A percentile compares a stretch with the other conserved stretches of the same genome.
Conservation (phyloP, 495 filamentous ascomycete species). For the Tetracladium setigerum region DNA sequence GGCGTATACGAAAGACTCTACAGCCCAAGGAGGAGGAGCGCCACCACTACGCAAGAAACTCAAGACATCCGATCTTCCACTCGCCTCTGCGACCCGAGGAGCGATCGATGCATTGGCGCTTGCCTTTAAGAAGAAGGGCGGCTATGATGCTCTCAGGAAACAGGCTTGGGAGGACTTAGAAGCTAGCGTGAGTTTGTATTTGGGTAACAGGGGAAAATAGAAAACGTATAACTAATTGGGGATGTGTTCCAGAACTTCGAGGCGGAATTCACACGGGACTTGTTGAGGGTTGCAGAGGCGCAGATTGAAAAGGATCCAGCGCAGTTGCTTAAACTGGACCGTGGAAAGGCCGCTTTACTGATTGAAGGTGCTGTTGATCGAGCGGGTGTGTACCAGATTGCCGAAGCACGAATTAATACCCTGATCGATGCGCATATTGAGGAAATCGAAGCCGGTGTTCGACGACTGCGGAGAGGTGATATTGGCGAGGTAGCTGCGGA, state of each 20-base stretch:
- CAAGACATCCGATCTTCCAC: slow-evolving; percentile 76
- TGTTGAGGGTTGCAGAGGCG: slow-evolving; percentile 65
- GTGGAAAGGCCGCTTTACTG: slow-evolving; percentile 70
- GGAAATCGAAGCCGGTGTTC: slow-evolving; percentile 57
- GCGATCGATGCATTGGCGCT: slow-evolving; percentile 73
- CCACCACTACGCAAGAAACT: slow-evolving; percentile 43
- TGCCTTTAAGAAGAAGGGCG: slow-evolving; percentile 85
- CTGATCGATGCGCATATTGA: slow-evolving; percentile 58
- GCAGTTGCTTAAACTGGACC: slow-evolving; percentile 65
- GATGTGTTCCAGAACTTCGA: slow-evolving; percentile 72
- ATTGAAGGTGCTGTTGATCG: slow-evolving; percentile 84
- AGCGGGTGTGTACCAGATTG: slow-evolving; percentile 69
- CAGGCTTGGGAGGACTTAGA: slow-evolving; percentile 74
- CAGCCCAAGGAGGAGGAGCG: background rate
- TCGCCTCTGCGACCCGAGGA: slow-evolving; percentile 60
- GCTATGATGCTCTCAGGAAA: slow-evolving; percentile 79
- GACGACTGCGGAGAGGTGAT: slow-evolving; percentile 62
- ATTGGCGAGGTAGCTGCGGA: slow-evolving; percentile 65
- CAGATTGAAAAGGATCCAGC: slow-evolving; percentile 76
- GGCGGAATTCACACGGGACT: slow-evolving; percentile 51
- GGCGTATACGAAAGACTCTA: slow-evolving; percentile 11
- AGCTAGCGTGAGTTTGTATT: slow-evolving; percentile 50
- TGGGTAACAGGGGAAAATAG: too few relatives aligned
- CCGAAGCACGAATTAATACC: slow-evolving; percentile 56
- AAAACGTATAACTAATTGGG: too few relatives aligned